Evolutionary conservation across 257 asterid species (phyloP).

Genomic region (Ocimum tenuiflorum): DNA sequence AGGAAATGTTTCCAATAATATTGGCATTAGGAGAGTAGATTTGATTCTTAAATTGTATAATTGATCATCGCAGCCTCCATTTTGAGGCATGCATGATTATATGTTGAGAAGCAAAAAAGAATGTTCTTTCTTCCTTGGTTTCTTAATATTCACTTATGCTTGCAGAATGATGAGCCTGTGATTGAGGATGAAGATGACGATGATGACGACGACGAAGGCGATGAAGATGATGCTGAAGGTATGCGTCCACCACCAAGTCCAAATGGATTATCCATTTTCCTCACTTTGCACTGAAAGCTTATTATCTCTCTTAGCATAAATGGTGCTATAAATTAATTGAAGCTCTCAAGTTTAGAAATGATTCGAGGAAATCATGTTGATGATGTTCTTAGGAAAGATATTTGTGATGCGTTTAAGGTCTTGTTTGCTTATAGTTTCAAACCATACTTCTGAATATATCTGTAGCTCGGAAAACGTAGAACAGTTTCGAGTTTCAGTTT

Average conservation of each 20-base stretch:
- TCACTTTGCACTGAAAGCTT: not conserved
- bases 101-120: too few relatives aligned
- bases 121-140: not conserved
- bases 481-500: too few relatives aligned
- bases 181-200: conserved; percentile 42
- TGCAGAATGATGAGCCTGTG: conserved; percentile 39
- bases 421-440: not conserved
- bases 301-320: not conserved
- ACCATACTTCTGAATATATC: not conserved
- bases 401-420: not conserved
- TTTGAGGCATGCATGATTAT: too few relatives aligned
- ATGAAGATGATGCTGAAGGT: conserved; percentile 43
- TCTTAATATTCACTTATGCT: not conserved
- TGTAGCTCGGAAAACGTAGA: not conserved
- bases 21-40: not conserved
- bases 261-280: not conserved
- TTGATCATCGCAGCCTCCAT: too few relatives aligned
- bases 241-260: not conserved
- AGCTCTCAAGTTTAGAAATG: not conserved
- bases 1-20: not conserved
- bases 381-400: conserved; percentile 6
- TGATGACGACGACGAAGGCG: conserved; percentile 38
- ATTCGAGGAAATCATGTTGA: not conserved
- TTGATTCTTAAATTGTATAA: not conserved
- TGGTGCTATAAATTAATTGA: not conserved